These are phyloP conservation scores for Acrasis kona DNA, from an alignment of 78 protist species.

Conservation along the genomic window DNA sequence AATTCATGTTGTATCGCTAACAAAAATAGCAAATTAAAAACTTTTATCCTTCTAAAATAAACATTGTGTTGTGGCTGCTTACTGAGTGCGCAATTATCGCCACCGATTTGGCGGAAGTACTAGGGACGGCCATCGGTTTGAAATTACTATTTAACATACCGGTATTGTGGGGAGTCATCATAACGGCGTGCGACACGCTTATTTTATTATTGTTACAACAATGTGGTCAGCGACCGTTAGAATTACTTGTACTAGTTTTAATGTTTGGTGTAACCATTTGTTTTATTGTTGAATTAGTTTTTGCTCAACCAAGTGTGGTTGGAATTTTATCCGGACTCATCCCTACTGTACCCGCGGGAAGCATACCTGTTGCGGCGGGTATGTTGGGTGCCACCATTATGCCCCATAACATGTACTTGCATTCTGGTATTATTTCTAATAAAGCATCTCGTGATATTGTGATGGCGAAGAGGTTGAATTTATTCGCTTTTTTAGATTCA, in stretches of 20 bases:
- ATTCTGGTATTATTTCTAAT: constrained; percentile 55
- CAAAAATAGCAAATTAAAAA: constrained; percentile 55
- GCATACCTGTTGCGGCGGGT: constrained; percentile 45
- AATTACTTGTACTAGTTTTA: constrained; percentile 38
- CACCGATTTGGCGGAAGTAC: constrained; percentile 57
- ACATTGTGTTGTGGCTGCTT: constrained; percentile 56
- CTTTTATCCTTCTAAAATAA: constrained; percentile 37
- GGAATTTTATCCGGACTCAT: constrained; percentile 34
- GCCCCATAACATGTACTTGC: constrained; percentile 76
- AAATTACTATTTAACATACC: constrained; percentile 42
- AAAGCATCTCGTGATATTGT: constrained; percentile 4
- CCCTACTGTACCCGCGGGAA: constrained; percentile 22
- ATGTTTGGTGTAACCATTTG: constrained; percentile 44
- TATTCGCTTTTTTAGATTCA: constrained; percentile 55
- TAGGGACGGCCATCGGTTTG: constrained; percentile 64
- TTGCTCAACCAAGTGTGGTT: neutral
- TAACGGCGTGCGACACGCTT: constrained; percentile 57
- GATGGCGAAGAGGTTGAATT: constrained; percentile 29
- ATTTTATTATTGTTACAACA: constrained; percentile 46
- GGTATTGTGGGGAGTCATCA: constrained; percentile 59
- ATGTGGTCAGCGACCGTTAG: constrained; percentile 41
- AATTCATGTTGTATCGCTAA: too few relatives aligned
- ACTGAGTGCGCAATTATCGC: constrained; percentile 73
- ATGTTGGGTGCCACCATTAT: constrained; percentile 70
- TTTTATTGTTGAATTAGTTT: constrained; percentile 29